These are phyloP conservation scores for Aurifilum marmelostoma DNA, from an alignment of 2,329 filamentous ascomycete species.

Conservation along the genomic window DNA sequence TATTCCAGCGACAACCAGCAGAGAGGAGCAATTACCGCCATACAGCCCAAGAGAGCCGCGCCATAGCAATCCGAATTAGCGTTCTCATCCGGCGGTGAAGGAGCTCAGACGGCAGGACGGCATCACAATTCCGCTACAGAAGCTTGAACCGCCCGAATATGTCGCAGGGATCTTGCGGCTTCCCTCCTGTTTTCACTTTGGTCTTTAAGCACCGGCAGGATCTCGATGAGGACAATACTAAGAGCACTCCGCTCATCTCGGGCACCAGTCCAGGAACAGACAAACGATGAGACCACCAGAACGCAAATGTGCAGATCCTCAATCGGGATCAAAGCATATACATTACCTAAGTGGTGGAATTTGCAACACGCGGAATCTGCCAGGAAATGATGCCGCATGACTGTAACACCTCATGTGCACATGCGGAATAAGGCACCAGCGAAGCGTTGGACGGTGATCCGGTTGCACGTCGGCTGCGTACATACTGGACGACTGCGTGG, in stretches of 20 bases:
- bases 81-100: neutral
- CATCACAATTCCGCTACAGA: neutral
- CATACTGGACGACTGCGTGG: neutral
- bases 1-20: constrained; percentile 10
- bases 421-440: neutral
- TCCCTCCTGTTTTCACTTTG: neutral
- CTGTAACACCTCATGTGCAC: neutral
- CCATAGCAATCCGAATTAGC: neutral
- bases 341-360: neutral
- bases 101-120: neutral
- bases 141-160: neutral
- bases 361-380: neutral
- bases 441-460: neutral
- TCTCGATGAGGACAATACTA: neutral
- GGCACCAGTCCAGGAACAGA: neutral
- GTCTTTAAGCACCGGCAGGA: neutral
- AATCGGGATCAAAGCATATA: neutral
- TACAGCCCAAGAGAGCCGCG: constrained; percentile 24
- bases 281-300: neutral
- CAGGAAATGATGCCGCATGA: neutral
- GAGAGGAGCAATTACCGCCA: constrained; percentile 23
- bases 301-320: neutral
- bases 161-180: neutral
- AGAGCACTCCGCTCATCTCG: neutral
- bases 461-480: constrained; percentile 1